A percentile compares a stretch with the other conserved stretches of the same genome.
Evolutionary conservation across 805 yeast genomes (phyloP).

Genomic region (Kuraishia hungarica): DNA sequence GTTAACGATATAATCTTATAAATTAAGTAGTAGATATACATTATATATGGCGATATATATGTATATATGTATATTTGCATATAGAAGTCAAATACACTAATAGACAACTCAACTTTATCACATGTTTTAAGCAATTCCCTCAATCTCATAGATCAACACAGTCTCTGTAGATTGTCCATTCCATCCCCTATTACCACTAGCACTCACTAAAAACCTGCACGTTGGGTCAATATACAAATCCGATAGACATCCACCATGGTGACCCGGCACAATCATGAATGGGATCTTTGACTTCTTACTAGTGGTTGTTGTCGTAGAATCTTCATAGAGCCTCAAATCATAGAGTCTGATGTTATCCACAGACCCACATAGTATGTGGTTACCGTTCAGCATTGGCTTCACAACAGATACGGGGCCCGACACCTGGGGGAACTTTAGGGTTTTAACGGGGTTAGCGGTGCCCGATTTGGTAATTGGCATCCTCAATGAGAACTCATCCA

Average conservation of each 20-base stretch:
- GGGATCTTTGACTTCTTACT: slow-evolving; percentile 41
- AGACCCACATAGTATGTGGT: slow-evolving; percentile 81
- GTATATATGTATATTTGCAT: too few relatives aligned
- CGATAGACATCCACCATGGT: slow-evolving; percentile 86
- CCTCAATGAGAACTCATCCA: slow-evolving; percentile 65
- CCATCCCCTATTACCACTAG: slow-evolving; percentile 97
- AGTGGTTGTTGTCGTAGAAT: slow-evolving; percentile 15
- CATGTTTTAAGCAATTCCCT: slow-evolving; percentile 13
- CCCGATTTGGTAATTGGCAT: slow-evolving; percentile 35
- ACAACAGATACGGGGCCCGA: slow-evolving; percentile 89
- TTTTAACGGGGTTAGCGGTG: slow-evolving; percentile 34
- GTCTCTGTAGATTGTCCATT: slow-evolving; percentile 73
- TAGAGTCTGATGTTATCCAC: slow-evolving; percentile 83
- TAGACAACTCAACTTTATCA: too few relatives aligned
- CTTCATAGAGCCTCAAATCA: slow-evolving; percentile 48
- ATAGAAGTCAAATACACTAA: too few relatives aligned
- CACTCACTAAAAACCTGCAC: slow-evolving; percentile 78
- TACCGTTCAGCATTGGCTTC: slow-evolving; percentile 69
- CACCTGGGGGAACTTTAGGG: slow-evolving; percentile 70
- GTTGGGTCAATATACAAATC: slow-evolving; percentile 77
- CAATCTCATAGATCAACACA: slow-evolving; percentile 76
- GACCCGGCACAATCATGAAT: slow-evolving; percentile 89
- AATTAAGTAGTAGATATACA: too few relatives aligned
- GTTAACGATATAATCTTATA: too few relatives aligned
- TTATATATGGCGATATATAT: too few relatives aligned